Evolutionary conservation across 2,329 filamentous ascomycete species (phyloP), one percentile per base, ranked within the genome.

Genomic region (Rhynchosporium agropyri): DNA sequence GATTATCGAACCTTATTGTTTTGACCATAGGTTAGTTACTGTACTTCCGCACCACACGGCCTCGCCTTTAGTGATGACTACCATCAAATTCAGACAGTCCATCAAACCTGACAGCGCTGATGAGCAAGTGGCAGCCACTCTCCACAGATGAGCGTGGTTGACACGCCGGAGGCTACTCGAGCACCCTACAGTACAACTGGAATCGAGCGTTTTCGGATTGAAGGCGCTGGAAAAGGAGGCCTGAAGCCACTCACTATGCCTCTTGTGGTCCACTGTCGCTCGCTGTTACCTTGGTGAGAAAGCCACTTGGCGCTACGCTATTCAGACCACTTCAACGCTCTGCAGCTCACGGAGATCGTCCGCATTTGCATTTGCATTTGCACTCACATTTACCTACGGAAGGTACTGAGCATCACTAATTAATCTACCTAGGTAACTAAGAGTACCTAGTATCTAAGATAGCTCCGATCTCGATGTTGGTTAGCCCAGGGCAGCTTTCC

Each of bases 181-280:
- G 49, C 33, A 20, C 13, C 40, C 55, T 33, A 36, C 15, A 38
- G 49, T 7, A 53, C 48, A 40, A 31, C 33, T 50, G n/a, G 49
- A 51, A 51, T 15, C 40, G 33, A 46, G 42, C 33, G 33, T 2
- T 51, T 13, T 46, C 5, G 49, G 31, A 26, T n/a, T n/a, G 15
- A 20, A n/a, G 15, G 43, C n/a, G 13, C n/a, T 9, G 7, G 15
- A 9, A n/a, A n/a, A 26, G 7, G 15, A 9, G n/a, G 15, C 8
- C 46, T 63, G 43, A 46, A 65, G 55, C 45, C 42, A 38, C 29
- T 15, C 13, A 40, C 50, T 54, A 54, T 33, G 33, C 50, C 50
- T 54, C n/a, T 28, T 40, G 8, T 15, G 50, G 38, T 20, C 50
- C 50, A n/a, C 49, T 53, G 49, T 53, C 49, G 49, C 49, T 53